Evolutionary conservation across 2,329 filamentous ascomycete species (phyloP).

Genomic region (Microsporum ferrugineum): DNA sequence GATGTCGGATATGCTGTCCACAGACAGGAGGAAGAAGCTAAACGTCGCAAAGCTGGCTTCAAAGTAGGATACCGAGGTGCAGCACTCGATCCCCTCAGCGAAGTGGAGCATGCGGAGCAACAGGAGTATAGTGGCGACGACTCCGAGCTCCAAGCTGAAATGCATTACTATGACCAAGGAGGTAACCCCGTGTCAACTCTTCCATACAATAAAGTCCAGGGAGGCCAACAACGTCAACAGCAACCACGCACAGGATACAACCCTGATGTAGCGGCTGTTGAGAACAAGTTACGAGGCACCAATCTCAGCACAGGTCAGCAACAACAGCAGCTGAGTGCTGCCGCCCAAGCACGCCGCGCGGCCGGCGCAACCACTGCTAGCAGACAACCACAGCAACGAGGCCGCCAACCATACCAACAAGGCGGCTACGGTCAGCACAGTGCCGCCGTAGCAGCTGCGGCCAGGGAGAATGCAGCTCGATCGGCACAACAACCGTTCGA

Average conservation of each 20-base stretch:
- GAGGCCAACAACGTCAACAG: constrained; percentile 35
- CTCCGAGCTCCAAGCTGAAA: constrained; percentile 17
- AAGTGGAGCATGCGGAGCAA: constrained; percentile 46
- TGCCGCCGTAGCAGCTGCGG: constrained; percentile 69
- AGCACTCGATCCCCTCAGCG: constrained; percentile 53
- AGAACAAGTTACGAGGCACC: constrained; percentile 76
- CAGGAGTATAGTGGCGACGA: constrained; percentile 53
- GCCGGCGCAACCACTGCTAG: constrained; percentile 32
- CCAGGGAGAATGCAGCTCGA: constrained; percentile 64
- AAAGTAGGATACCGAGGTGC: constrained; percentile 57
- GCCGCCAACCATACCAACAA: constrained; percentile 37
- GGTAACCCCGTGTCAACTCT: constrained; percentile 29
- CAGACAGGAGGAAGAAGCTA: constrained; percentile 88
- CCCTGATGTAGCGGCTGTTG: constrained; percentile 58
- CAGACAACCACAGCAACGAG: constrained; percentile 35
- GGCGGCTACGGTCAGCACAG: constrained; percentile 84
- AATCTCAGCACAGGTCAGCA: constrained; percentile 47
- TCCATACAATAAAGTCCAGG: constrained; percentile 22
- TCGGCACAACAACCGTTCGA: constrained; percentile 77
- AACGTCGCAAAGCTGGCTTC: constrained; percentile 68
- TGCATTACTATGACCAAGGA: constrained; percentile 40
- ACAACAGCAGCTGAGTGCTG: constrained; percentile 38
- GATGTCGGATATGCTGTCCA: constrained; percentile 98
- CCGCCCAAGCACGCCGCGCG: constrained; percentile 49
- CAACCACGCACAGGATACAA: constrained; percentile 52